Evolutionary conservation across 331 rosid genomes (phyloP), one percentile per base, ranked within the genome.

Genomic region (Pyrus hybrid): DNA sequence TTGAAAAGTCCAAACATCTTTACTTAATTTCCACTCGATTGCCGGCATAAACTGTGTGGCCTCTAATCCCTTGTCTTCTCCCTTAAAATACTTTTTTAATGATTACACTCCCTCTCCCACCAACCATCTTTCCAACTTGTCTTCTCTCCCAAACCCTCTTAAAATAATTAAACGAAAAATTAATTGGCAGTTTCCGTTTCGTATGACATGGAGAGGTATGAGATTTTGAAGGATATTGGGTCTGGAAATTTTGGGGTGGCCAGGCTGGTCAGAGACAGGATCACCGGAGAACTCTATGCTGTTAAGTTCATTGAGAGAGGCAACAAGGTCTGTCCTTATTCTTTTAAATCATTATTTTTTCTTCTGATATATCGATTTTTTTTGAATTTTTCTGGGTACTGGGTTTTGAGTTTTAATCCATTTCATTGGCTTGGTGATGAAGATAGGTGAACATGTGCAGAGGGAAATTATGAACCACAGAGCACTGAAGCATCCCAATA

Each of bases 391-490:
- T 71, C 28, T 68, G 70, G 76, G 67, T 49, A 49, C 71, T 76
- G 69, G 41, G 60, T 13, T 77, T 61, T 16, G 65, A 37, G 16
- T 61, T n/a, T 77, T 47, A 26, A 54, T 7, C 47, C 47, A 25
- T 29, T 13, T 79, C 49, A 22, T 67, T 41, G 72, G 67, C 23
- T 67, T 41, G 72, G 70, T 49, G 1, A 57, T 82, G 78, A 82
- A 91, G 97, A 92, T 92, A 79, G 97, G 88, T 76, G 93, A 92
- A 67, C 84, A 88, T 75, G 96, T 92, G n/a, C 89, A 85, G 71
- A 88, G 93, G 81, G 97, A 92, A 75, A 92, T 92, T 85, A 87
- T 92, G 93, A 92, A 92, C 82, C 97, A 92, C 70, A 87, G 97
- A 80, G 90, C 93, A 60, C 70, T 92, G 86, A 92, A 92, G 87